Evolutionary conservation across 306 rosid species (phyloP).

Genomic region (Crataegus laevigata): DNA sequence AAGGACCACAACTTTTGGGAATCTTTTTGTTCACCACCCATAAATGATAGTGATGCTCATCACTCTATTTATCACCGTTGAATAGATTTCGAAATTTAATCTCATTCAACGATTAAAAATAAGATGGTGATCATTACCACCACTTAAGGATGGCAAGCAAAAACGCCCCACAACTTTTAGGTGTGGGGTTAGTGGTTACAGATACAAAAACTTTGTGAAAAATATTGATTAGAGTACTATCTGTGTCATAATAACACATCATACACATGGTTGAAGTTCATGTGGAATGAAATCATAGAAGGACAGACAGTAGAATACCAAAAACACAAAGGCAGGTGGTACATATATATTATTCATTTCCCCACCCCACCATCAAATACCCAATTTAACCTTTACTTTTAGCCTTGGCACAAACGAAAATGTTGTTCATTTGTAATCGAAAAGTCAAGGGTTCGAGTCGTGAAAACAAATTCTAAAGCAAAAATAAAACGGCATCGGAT

Average conservation of each 20-base stretch:
- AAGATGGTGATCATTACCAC: no score
- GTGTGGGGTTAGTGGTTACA: conserved; percentile 7
- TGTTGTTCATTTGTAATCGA: no score
- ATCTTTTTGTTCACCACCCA: no score
- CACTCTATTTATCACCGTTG: no score
- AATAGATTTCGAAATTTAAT: no score
- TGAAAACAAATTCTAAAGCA: no score
- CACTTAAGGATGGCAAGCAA: no score
- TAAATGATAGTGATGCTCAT: no score
- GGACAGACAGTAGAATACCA: background rate
- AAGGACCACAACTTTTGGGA: background rate
- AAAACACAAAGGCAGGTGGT: background rate
- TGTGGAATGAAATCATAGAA: conserved; percentile 8
- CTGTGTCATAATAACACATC: background rate
- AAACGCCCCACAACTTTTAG: background rate
- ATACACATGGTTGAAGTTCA: conserved; percentile 11
- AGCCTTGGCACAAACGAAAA: no score
- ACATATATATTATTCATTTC: background rate
- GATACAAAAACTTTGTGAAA: background rate
- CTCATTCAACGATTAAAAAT: no score
- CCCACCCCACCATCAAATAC: conserved; percentile 7
- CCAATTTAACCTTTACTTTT: background rate
- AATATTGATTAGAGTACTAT: conserved; percentile 1
- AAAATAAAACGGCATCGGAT: no score
- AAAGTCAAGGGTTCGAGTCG: no score